Base-by-base conservation (phyloP, 192 early-diverging fungal species). In the Helicostylum pulchrum region DNA sequence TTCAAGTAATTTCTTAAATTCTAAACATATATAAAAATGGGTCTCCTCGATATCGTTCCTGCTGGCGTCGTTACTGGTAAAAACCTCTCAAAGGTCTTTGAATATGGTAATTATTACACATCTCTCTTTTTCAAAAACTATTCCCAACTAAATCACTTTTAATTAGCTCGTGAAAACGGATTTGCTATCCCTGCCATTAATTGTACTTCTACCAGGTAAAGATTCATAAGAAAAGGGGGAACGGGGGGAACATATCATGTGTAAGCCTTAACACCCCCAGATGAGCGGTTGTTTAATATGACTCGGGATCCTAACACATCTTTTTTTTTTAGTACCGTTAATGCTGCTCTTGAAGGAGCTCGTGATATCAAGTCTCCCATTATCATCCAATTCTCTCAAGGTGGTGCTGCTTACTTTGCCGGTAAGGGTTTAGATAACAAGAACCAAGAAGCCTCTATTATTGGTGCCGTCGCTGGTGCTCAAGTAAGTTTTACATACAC, bases 171-270 rank as follows among this genome's bases (percentile, higher is more conserved):
- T 71, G 75, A 93, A 72, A 81, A 97, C 77, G 73, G 81, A 20
- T 97, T 94, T 70, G 95, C 95, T 68, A 97, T 97, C 80, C 94
- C 95, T 50, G 93, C 95, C 46, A 88, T 97, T 79, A 97, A 97
- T 83, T 94, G 93, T 86, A 96, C 93, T 71, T 90, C 90, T 47
- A 91, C 93, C 21, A 93, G 68, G 68, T 70, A 70, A 56, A 14
- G 31, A n/a, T n/a, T n/a, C n/a, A n/a, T 3, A 2, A 19, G 2
- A 26, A 26, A 26, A 26, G 2, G 26, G 26, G 26, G 26, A 2
- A 26, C 1, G 26, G 26, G n/a, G n/a, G n/a, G n/a, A n/a, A n/a
- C 26, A 26, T 10, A 39, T 39, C 36, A 39, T 39, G 36, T 39
- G 36, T 10, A 39, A 39, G 6, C n/a, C n/a, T n/a, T n/a, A 39